Evolutionary conservation across 2,329 filamentous ascomycete genomes (phyloP).

Genomic region (Cadophora luteo-olivacea): DNA sequence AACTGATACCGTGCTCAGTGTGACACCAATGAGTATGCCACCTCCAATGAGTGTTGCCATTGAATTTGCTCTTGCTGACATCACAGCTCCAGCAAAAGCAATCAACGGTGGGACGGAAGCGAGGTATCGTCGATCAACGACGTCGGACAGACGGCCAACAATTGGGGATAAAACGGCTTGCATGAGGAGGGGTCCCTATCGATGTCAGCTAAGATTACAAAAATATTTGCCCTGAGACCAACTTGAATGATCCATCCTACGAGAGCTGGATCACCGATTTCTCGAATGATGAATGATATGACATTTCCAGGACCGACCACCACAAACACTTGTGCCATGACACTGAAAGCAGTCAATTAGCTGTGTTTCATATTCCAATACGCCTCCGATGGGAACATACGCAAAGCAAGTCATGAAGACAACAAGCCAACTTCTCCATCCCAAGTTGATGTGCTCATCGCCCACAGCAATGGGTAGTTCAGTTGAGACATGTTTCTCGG

Average conservation of each 20-base stretch:
- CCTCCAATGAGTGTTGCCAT: conserved; percentile 64
- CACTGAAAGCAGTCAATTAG: conserved; percentile 40
- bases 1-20: conserved; percentile 60
- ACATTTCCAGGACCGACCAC: conserved; percentile 62
- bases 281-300: conserved; percentile 61
- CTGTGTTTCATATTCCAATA: neutral
- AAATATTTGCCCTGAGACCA: conserved; percentile 12
- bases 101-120: conserved; percentile 59
- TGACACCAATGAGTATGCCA: conserved; percentile 60
- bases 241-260: conserved; percentile 64
- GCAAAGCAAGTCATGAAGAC: conserved; percentile 58
- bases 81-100: conserved; percentile 58
- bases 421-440: conserved; percentile 61
- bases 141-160: conserved; percentile 63
- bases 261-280: conserved; percentile 57
- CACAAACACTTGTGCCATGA: conserved; percentile 62
- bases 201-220: too few relatives aligned
- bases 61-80: conserved; percentile 60
- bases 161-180: conserved; percentile 62
- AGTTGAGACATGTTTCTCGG: conserved; percentile 2
- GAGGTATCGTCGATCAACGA: conserved; percentile 61
- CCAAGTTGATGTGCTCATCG: conserved; percentile 53
- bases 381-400: conserved; percentile 40
- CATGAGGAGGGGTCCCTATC: conserved; percentile 61
- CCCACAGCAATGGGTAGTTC: conserved; percentile 23